Base-by-base conservation (phyloP, 2,329 filamentous ascomycete genomes). In the Elsinoe necatrix region DNA sequence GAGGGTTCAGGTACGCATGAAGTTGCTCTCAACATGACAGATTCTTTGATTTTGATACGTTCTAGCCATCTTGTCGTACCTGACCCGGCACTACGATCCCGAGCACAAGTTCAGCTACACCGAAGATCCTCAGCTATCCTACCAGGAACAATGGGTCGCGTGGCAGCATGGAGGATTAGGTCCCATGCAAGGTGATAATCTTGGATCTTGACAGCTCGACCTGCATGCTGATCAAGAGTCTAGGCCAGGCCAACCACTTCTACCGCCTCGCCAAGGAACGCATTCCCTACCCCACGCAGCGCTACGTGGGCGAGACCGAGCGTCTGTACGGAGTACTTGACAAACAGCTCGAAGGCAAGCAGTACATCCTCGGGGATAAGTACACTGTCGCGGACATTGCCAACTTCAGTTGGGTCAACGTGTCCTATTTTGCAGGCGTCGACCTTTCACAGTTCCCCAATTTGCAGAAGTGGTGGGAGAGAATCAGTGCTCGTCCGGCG, bases 81-180 rank as follows among this genome's bases (percentile, higher is more conserved):
- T 76, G 27, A 71, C 72, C 9, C 68, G 74, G 31, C 69, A 74
- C 61, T 75, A 76, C 62, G 75, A 77, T 57, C 69, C 72, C 6
- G 71, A 77, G 20, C 67, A 75, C 65, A 73, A 72, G 45, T 73
- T 76, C 61, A 72, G 67, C 57, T 76, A 76, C 68, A 67, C 65
- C 20, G 75, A 79, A 31, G 68, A 72, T 42, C 69, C 76, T 42
- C 74, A 79, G 62, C 59, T 75, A 35, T 71, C 70, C 5, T 65
- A 71, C 37, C 73, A 72, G 39, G 79, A 83, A 71, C 78, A 81
- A 67, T 86, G 83, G 83, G 58, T 68, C 60, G 78, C 79, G 37
- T 86, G 82, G 81, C 73, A 75, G 64, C 72, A 75, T 55, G 73
- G 71, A 12, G 72, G 71, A 16, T 64, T 73, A 3, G 72, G 70